Base-by-base conservation (phyloP, 306 rosid genomes). In the Spatholobus suberectus region DNA sequence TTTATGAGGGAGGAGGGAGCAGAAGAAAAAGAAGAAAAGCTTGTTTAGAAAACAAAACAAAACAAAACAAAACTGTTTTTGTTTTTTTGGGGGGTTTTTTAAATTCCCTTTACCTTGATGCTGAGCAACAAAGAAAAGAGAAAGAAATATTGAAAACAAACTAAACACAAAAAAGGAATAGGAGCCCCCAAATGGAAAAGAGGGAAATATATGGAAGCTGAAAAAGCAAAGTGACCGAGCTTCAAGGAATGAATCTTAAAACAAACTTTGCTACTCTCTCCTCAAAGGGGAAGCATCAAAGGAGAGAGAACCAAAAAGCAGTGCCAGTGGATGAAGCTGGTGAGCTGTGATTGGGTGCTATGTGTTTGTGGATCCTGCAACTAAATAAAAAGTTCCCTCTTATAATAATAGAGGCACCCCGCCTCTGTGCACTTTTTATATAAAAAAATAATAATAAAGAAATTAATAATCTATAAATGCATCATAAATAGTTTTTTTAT, bases 291-390 rank as follows among this genome's bases (percentile, higher is more conserved):
- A 58, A 49, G 46, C 61, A 78, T 17, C 65, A 55, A 73, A 58
- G 21, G 75, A 67, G 73, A 67, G 46, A 83, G 38, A 66, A 61
- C 41, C 40, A 11, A 62, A 78, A 84, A 84, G 82, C 58, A 70
- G 80, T 70, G 83, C 81, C 58, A 70, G 80, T 70, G 83, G 17
- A 72, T 84, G 89, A 76, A 86, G 89, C 80, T 93, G 95, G 87
- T 84, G 85, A 61, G 85, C 76, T 82, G 77, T 91, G 94, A 91
- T 93, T 90, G 95, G 96, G 62, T 81, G 79, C 38, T 73, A 83
- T 85, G 88, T 77, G 89, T 81, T 49, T 86, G 83, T 90, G 88
- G 90, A 91, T 86, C 75, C 91, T 89, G 86, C 87, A 81, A 83
- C 86, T 88, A 57, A 62, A 62, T 77, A 75, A 81, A 85, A 90